phyloP scores from a whole-genome alignment of 352 stramenopile species.

The Phytophthora rubi region DNA sequence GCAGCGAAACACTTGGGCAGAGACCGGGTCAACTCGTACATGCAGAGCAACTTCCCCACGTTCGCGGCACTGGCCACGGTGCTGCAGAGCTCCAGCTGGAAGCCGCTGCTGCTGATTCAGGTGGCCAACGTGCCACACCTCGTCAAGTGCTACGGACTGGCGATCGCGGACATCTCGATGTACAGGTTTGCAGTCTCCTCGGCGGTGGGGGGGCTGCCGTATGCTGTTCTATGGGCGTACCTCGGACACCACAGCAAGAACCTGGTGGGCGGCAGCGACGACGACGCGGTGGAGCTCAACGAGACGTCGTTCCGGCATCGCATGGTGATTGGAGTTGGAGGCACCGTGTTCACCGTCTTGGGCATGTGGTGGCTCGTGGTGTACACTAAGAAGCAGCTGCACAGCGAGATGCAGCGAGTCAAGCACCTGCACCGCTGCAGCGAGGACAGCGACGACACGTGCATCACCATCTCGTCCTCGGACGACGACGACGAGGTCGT shows the following conservation, averaged over 20 bases:
- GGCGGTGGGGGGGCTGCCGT: conserved; percentile 56
- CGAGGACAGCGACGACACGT: conserved; percentile 36
- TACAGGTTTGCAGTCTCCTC: conserved; percentile 65
- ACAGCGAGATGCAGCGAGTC: conserved; percentile 38
- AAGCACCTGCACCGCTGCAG: conserved; percentile 42
- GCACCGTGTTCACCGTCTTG: conserved; percentile 44
- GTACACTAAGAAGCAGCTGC: conserved; percentile 56
- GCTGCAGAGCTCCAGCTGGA: conserved; percentile 71
- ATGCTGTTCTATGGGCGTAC: conserved; percentile 70
- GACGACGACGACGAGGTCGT: conserved; percentile 34
- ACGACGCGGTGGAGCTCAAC: conserved; percentile 14
- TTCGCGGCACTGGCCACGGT: conserved; percentile 60
- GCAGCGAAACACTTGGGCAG: conserved; percentile 65
- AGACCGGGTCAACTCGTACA: conserved; percentile 53
- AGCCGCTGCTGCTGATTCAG: conserved; percentile 73
- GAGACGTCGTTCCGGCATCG: conserved; percentile 32
- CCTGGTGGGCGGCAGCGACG: conserved; percentile 35
- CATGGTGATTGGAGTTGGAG: conserved; percentile 37
- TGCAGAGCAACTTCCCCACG: conserved; percentile 61
- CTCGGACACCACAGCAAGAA: conserved; percentile 66
- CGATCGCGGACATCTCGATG: conserved; percentile 66
- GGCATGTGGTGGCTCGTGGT: conserved; percentile 60
- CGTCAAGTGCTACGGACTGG: conserved; percentile 79
- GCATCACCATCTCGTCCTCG: conserved; percentile 38
- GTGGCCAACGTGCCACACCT: conserved; percentile 75